Evolutionary conservation across 2,329 filamentous ascomycete species (phyloP), one percentile per base, ranked within the genome.

Genomic region (Trematosphaeria pertusa): DNA sequence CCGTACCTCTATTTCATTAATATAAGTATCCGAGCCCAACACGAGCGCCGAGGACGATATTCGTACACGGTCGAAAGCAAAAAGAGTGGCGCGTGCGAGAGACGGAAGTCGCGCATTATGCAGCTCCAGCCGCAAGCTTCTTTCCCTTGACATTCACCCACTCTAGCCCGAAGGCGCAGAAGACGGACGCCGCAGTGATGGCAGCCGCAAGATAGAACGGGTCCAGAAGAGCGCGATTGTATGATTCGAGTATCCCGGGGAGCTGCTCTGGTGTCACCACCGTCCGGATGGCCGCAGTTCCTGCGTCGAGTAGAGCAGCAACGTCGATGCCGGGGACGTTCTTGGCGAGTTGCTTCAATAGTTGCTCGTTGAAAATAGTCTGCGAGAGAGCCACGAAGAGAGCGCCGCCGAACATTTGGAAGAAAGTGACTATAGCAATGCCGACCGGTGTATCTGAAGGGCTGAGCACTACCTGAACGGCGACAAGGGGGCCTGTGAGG

Each of bases 321-420:
- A 76, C 64, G 44, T 75, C 58, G 5, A 78, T 48, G 14, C 59
- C 65, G 0, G 75, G 75, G 3, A 61, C 62, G 6, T 53, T 52
- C 19, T 48, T 64, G 2, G 67, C 62, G 5, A 89, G 72, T 26
- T 79, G 73, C 9, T 75, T 68, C 45, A 84, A 73, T 21, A 89
- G 73, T 1, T 79, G 82, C 59, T 87, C 86, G 56, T 82, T 80
- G 75, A 89, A 87, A 36, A 87, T 77, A 10, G 83, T 82, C 65
- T 89, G 83, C 0, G 81, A 81, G 2, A 87, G 79, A 10, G 81
- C 80, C 35, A 88, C 78, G 58, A 84, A 83, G 18, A 89, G 67
- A 4, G 86, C 82, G 3, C 85, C 85, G 35, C 85, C 85, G 12
- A 88, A 77, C 10, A 69, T 73, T 61, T 87, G 83, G 71, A 82